Conservation (phyloP, 2,329 filamentous ascomycete genomes). For the Setomelanomma holmii region DNA sequence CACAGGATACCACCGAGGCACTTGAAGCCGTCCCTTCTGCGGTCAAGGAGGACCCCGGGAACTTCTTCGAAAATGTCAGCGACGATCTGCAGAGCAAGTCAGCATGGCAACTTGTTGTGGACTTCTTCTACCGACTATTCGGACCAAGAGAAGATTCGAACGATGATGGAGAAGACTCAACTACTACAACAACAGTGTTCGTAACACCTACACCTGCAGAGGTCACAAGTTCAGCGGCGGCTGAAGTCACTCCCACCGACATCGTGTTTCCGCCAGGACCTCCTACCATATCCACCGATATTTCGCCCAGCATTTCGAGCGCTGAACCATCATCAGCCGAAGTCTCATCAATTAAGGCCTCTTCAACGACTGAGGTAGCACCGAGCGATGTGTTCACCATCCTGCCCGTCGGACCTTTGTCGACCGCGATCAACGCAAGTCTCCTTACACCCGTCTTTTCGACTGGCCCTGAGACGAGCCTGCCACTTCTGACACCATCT, state of each 20-base stretch:
- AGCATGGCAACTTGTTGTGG: conserved; percentile 19
- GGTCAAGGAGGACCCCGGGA: neutral
- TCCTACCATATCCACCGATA: neutral
- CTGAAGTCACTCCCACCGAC: neutral
- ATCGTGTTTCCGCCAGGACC: conserved; percentile 2
- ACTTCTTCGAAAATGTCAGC: conserved; percentile 11
- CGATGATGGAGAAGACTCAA: conserved; percentile 1
- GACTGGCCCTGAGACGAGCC: neutral
- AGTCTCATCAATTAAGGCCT: too few relatives aligned
- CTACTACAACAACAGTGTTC: neutral
- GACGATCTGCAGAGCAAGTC: conserved; percentile 12
- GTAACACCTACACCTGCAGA: conserved; percentile 5
- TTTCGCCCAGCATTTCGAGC: neutral
- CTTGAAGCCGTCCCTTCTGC: neutral
- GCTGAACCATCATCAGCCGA: neutral
- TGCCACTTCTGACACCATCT: conserved; percentile 2
- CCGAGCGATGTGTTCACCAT: conserved; percentile 16
- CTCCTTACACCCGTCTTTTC: conserved; percentile 5
- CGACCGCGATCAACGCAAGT: conserved; percentile 16
- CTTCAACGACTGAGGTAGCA: neutral
- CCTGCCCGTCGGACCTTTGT: conserved; percentile 14
- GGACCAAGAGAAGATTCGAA: neutral
- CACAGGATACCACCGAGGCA: neutral
- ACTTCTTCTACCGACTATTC: conserved; percentile 21
- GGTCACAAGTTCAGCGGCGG: neutral